phyloP scores from a whole-genome alignment of 441 rosid genomes.

The Erodium trifolium region DNA sequence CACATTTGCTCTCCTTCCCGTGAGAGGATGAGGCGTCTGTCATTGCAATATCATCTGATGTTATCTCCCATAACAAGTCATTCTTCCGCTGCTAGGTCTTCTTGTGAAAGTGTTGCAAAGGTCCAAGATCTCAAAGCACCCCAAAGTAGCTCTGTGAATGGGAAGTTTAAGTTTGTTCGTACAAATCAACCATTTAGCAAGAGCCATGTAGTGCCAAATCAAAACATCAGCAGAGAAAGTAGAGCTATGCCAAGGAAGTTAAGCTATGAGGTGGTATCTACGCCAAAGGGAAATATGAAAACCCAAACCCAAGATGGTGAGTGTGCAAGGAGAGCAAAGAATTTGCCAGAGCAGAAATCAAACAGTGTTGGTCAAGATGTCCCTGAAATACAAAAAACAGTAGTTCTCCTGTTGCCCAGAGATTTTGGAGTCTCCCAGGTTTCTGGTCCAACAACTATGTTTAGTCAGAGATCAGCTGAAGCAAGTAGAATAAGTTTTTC shows the following conservation, averaged over 20 bases:
- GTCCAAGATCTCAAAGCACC: constrained; percentile 20
- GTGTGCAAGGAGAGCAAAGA: constrained; percentile 18
- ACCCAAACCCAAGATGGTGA: constrained; percentile 28
- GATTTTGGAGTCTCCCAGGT: constrained; percentile 31
- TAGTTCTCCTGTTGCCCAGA: constrained; percentile 40
- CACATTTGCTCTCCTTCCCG: constrained; percentile 38
- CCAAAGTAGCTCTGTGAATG: constrained; percentile 19
- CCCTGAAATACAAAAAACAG: constrained; percentile 32
- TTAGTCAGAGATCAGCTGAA: constrained; percentile 33
- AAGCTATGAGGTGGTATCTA: constrained; percentile 28
- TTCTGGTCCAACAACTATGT: constrained; percentile 28
- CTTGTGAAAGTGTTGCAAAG: constrained; percentile 27
- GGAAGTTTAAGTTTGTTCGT: constrained; percentile 22
- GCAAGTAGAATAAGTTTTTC: constrained; percentile 34
- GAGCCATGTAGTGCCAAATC: constrained; percentile 30
- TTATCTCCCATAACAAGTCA: constrained; percentile 34
- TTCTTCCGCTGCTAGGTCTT: constrained; percentile 24
- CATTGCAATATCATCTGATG: constrained; percentile 44
- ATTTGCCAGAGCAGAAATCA: background rate
- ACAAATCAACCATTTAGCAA: constrained; percentile 28
- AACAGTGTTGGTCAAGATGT: constrained; percentile 27
- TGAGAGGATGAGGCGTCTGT: constrained; percentile 35
- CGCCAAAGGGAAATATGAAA: constrained; percentile 27
- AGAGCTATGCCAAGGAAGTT: constrained; percentile 27
- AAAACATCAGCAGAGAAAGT: constrained; percentile 24